Conservation (phyloP, 2,329 filamentous ascomycete genomes). For the Ceratocystiopsis minuta region DNA sequence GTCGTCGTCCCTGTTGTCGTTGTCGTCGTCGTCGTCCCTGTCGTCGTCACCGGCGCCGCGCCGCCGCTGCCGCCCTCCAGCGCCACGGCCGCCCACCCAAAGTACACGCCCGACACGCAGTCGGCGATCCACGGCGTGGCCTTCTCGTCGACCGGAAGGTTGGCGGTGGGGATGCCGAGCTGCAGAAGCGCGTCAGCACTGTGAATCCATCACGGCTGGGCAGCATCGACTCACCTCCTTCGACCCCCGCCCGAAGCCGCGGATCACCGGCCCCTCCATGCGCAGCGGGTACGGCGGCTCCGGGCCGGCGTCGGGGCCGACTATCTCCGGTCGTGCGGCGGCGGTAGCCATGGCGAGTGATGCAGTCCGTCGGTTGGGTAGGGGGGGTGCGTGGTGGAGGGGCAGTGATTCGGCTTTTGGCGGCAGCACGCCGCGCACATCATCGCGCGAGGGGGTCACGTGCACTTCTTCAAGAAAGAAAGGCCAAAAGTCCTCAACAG, state of each 20-base stretch:
- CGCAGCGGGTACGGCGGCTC: slow-evolving; percentile 62
- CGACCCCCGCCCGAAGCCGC: slow-evolving; percentile 83
- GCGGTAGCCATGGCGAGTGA: not conserved
- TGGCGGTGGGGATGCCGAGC: slow-evolving; percentile 93
- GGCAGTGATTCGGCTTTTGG: too few relatives aligned
- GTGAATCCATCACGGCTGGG: not conserved
- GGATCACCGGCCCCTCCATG: slow-evolving; percentile 74
- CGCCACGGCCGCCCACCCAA: slow-evolving; percentile 68
- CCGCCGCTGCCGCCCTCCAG: slow-evolving; percentile 22
- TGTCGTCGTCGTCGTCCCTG: not conserved
- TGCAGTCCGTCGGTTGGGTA: too few relatives aligned
- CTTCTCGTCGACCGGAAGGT: slow-evolving; percentile 57
- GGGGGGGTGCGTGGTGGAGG: too few relatives aligned
- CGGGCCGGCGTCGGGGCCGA: slow-evolving; percentile 58
- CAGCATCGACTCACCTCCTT: slow-evolving; percentile 51
- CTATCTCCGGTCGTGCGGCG: slow-evolving; percentile 41
- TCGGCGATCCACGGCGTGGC: slow-evolving; percentile 41
- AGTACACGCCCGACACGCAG: slow-evolving; percentile 72
- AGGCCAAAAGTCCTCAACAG: too few relatives aligned
- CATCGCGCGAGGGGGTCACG: too few relatives aligned
- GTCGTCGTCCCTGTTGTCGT: slow-evolving; percentile 26
- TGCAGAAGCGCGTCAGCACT: slow-evolving; percentile 16
- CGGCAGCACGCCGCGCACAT: too few relatives aligned
- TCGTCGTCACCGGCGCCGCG: too few relatives aligned
- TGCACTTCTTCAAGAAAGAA: too few relatives aligned